Conservation (phyloP, 805 yeast genomes). For the Saccharomycopsis babjevae region DNA sequence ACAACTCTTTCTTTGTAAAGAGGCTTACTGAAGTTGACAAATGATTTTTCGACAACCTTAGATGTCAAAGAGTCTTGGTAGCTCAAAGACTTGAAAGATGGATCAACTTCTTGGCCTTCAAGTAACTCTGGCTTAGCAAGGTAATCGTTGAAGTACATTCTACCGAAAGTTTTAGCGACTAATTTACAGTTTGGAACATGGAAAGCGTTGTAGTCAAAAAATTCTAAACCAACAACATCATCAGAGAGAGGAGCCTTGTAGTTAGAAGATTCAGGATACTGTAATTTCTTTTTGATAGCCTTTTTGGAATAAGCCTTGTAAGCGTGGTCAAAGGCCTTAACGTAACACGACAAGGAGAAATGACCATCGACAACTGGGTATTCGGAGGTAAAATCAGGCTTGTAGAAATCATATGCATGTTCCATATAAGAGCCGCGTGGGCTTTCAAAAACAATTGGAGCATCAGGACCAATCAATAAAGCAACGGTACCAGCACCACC, state of each 20-base stretch:
- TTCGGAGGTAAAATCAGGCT: constrained; percentile 93
- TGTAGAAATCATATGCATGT: constrained; percentile 96
- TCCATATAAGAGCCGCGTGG: constrained; percentile 90
- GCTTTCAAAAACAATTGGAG: constrained; percentile 87
- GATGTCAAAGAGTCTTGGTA: constrained; percentile 76
- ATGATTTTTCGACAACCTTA: constrained; percentile 74
- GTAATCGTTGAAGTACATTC: constrained; percentile 84
- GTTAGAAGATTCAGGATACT: constrained; percentile 19
- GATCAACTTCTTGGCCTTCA: constrained; percentile 43
- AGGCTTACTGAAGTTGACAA: constrained; percentile 66
- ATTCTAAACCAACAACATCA: constrained; percentile 53
- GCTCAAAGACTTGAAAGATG: constrained; percentile 31
- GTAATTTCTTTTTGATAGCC: constrained; percentile 42
- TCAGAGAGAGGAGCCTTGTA: constrained; percentile 34
- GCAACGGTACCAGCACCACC: constrained; percentile 99
- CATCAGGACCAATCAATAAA: constrained; percentile 90
- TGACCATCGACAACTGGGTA: constrained; percentile 98
- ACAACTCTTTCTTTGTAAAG: constrained; percentile 55
- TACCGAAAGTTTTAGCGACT: constrained; percentile 85
- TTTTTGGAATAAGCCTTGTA: constrained; percentile 76
- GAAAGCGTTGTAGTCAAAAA: constrained; percentile 90
- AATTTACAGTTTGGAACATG: constrained; percentile 97
- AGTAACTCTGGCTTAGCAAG: constrained; percentile 54
- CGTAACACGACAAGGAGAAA: constrained; percentile 87
- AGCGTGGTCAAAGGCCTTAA: constrained; percentile 82